Conservation (phyloP, 2,329 filamentous ascomycete species). For the Xylariales sp. region DNA sequence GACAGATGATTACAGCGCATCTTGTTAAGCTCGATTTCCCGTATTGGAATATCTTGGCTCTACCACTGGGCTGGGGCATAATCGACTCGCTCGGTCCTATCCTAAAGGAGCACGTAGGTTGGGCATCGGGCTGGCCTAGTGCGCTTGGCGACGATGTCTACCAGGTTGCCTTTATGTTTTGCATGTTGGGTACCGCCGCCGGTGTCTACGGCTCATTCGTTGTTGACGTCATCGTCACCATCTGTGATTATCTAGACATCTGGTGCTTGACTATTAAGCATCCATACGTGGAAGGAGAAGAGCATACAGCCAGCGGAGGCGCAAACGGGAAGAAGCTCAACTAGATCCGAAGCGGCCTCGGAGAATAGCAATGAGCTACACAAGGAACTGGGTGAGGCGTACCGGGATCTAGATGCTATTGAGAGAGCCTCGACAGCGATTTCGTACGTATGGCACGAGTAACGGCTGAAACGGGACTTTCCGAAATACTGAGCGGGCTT, state of each 20-base stretch:
- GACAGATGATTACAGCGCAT: slow-evolving; percentile 95
- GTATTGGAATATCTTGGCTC: slow-evolving; percentile 85
- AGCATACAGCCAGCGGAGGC: slow-evolving; percentile 43
- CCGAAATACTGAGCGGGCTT: background rate
- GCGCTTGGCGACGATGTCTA: slow-evolving; percentile 81
- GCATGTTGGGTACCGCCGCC: slow-evolving; percentile 83
- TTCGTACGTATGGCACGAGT: background rate
- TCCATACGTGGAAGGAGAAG: slow-evolving; percentile 63
- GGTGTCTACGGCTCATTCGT: slow-evolving; percentile 99
- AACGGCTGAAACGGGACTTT: background rate
- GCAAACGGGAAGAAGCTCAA: slow-evolving; percentile 55
- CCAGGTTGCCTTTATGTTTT: slow-evolving; percentile 91
- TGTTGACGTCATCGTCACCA: slow-evolving; percentile 95
- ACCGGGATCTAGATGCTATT: background rate
- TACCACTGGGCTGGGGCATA: slow-evolving; percentile 82
- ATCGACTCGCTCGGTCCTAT: slow-evolving; percentile 82
- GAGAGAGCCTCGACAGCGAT: background rate
- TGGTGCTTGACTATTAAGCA: slow-evolving; percentile 99
- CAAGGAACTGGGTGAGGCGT: background rate
- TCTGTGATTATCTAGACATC: slow-evolving; percentile 98
- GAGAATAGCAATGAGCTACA: background rate
- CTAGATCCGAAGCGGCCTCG: slow-evolving; percentile 17
- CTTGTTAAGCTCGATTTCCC: slow-evolving; percentile 89
- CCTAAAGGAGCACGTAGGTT: slow-evolving; percentile 68
- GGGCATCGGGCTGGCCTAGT: slow-evolving; percentile 79